These are phyloP conservation scores for Lachnellula occidentalis DNA, from an alignment of 2,329 filamentous ascomycete genomes.

Conservation along the genomic window DNA sequence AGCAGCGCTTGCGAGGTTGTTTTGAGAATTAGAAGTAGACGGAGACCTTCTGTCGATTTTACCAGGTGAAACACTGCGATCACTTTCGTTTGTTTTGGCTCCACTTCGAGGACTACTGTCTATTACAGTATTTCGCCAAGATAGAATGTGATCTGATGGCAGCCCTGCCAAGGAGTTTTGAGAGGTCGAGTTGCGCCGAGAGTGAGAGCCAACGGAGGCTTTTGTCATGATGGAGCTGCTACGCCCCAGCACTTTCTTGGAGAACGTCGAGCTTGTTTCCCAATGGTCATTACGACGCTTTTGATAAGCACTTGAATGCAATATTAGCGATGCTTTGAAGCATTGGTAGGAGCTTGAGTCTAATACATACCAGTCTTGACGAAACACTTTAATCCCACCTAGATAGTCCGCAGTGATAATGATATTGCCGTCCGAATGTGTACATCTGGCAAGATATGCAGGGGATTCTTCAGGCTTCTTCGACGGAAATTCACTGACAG, in stretches of 20 bases:
- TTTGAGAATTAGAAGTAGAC: constrained; percentile 17
- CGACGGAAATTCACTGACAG: constrained; percentile 27
- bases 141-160: constrained; percentile 69
- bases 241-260: constrained; percentile 35
- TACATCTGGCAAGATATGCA: constrained; percentile 68
- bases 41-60: constrained; percentile 32
- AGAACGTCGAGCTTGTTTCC: constrained; percentile 74
- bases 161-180: constrained; percentile 27
- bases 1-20: constrained; percentile 24
- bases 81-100: constrained; percentile 43
- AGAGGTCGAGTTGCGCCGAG: constrained; percentile 39
- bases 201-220: constrained; percentile 40
- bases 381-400: constrained; percentile 87
- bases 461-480: constrained; percentile 62
- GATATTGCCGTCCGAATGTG: constrained; percentile 79
- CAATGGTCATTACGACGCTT: constrained; percentile 74
- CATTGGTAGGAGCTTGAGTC: no score
- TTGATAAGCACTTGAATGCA: constrained; percentile 59
- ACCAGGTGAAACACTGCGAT: constrained; percentile 49
- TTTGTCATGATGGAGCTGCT: constrained; percentile 37
- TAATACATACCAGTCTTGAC: constrained; percentile 58
- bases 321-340: neutral
- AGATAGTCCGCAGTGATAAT: constrained; percentile 85
- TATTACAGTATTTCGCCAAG: constrained; percentile 73
- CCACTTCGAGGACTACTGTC: constrained; percentile 32